Base-by-base conservation (phyloP, 1,284 basidiomycete species). In the Inonotus hispidus region DNA sequence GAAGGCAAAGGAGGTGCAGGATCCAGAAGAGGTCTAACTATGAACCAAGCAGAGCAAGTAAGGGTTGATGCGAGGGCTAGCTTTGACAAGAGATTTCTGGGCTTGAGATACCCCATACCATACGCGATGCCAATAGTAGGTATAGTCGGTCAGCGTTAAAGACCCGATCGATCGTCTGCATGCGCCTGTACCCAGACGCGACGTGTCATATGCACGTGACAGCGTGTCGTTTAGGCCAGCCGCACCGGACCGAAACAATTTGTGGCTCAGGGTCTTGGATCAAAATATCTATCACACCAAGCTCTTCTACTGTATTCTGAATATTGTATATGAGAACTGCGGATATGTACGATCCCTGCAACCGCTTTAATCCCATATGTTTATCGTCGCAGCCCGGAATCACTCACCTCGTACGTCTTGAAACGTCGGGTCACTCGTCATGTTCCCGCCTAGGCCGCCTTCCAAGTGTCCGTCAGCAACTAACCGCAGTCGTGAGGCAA, bases 11-110 rank as follows among this genome's bases (percentile, higher is more conserved):
- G 77, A 0, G 87, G 88, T 0, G 79, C 69, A 0, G 88, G 88
- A 58, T 85, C 82, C 6, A 90, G 71, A 6, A 91, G 75, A 0
- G 89, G 88, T 47, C 88, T 77, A 0, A 85, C 64, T 39, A 92
- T 75, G 67, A 90, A 83, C 87, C 88, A 91, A 1, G 74, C 69
- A 0, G 84, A 87, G 53, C 87, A 69, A n/a, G 88, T 87, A 25
- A 85, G 69, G 55, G 89, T 72, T 2, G 81, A 74, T 62, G 83
- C 68, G 16, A 89, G 77, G 6, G 25, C 56, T 0, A 88, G 66
- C 1, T 82, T 61, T 1, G 75, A 72, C 0, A 87, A 76, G 3
- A 90, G 73, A 35, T 79, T 81, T 64, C 87, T 73, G 19, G 84
- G 77, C 43, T 39, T 45, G 38, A 64, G 32, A 13, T 43, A n/a